Conservation (phyloP, 306 rosid genomes). For the Trichosanthes truncata region DNA sequence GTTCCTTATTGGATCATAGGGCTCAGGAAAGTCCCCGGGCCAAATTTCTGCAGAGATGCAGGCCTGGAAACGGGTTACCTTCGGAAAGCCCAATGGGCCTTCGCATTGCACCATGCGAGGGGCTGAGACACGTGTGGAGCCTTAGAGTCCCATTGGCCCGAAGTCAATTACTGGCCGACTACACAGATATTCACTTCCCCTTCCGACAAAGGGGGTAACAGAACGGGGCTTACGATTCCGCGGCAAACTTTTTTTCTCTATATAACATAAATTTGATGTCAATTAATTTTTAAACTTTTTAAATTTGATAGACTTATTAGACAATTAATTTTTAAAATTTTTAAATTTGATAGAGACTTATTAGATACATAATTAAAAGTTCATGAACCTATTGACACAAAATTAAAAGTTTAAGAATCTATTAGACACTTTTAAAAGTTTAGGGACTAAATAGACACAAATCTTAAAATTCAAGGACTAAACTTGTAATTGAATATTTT, state of each 20-base stretch:
- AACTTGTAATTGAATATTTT: too few relatives aligned
- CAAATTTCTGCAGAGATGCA: background rate
- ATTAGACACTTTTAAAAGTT: too few relatives aligned
- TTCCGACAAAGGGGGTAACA: background rate
- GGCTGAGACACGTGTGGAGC: conserved; percentile 3
- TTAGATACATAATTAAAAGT: too few relatives aligned
- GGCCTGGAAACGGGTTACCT: background rate
- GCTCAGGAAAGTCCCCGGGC: background rate
- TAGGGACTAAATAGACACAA: too few relatives aligned
- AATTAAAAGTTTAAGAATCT: too few relatives aligned
- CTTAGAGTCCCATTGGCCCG: background rate
- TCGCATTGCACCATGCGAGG: background rate
- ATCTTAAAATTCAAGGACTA: too few relatives aligned
- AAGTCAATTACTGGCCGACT: background rate
- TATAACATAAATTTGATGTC: too few relatives aligned
- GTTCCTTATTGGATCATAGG: rapidly evolving
- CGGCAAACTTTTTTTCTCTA: background rate
- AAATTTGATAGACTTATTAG: too few relatives aligned
- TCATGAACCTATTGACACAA: too few relatives aligned
- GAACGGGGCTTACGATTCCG: conserved; percentile 1
- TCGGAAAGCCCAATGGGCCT: background rate
- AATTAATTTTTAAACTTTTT: too few relatives aligned
- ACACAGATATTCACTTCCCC: background rate
- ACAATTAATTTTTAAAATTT: too few relatives aligned
- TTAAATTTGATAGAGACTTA: too few relatives aligned